A percentile compares a stretch with the other conserved stretches of the same genome.
These are phyloP conservation scores for Fusarium denticulatum DNA, from an alignment of 2,329 filamentous ascomycete genomes.

Conservation along the genomic window DNA sequence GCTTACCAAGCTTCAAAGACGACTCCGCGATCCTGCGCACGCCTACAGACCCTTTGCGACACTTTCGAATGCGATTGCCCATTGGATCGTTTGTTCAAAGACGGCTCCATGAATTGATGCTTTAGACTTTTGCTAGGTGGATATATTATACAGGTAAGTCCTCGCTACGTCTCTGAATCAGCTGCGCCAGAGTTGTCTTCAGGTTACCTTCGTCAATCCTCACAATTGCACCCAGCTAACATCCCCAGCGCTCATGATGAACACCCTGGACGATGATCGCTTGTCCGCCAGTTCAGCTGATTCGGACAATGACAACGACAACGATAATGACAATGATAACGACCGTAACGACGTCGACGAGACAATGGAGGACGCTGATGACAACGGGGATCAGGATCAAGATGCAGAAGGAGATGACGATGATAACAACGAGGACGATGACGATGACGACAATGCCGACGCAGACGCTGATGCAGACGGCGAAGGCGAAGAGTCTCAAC, in stretches of 20 bases:
- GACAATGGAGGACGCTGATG: slow-evolving; percentile 62
- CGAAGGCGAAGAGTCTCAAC: slow-evolving; percentile 43
- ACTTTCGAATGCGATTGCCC: background rate
- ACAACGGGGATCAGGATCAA: slow-evolving; percentile 50
- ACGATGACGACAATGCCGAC: slow-evolving; percentile 49
- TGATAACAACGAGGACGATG: slow-evolving; percentile 50
- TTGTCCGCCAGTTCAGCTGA: slow-evolving; percentile 39
- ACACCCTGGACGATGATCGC: slow-evolving; percentile 37
- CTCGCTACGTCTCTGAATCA: background rate
- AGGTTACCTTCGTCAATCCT: too few relatives aligned
- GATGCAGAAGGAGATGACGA: slow-evolving; percentile 37
- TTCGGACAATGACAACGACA: slow-evolving; percentile 46
- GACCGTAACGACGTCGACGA: slow-evolving; percentile 61
- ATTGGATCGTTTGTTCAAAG: background rate
- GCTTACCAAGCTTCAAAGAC: background rate
- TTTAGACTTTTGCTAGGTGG: background rate
- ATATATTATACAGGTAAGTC: background rate
- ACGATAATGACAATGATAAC: slow-evolving; percentile 62
- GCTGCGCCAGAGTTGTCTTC: background rate
- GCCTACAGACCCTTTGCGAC: slow-evolving; percentile 13
- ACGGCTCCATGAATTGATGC: background rate
- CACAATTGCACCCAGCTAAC: background rate
- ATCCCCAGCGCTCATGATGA: slow-evolving; percentile 16
- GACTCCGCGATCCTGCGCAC: background rate
- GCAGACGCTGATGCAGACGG: slow-evolving; percentile 56